Percentiles rank a stretch among this genome's conserved stretches.
These are phyloP conservation scores for Monosporozyma yasuniensis DNA, from an alignment of 805 yeast species.

Conservation along the genomic window DNA sequence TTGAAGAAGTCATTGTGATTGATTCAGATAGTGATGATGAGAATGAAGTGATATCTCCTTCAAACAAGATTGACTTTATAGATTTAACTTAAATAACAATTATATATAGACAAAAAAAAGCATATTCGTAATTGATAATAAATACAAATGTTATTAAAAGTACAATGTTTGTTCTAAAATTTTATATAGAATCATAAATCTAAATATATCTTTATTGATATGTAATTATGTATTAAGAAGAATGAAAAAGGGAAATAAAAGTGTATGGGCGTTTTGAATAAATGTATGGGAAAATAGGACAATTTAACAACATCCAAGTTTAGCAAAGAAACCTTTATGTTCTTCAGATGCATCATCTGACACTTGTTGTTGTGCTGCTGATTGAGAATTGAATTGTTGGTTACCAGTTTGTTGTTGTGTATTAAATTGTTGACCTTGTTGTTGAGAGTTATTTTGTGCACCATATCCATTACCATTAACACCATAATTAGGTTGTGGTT, in stretches of 20 bases:
- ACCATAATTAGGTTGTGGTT: conserved; percentile 6
- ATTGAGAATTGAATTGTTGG: conserved; percentile 10
- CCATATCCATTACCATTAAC: background rate
- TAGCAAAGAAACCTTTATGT: conserved; percentile 28
- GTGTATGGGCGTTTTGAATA: background rate
- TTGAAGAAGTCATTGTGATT: conserved; percentile 14
- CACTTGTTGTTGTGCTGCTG: conserved; percentile 2
- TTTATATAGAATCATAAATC: background rate
- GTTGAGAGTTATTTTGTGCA: conserved; percentile 1
- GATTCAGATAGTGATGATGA: conserved; percentile 14
- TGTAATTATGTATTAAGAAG: background rate
- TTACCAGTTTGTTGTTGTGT: conserved; percentile 11
- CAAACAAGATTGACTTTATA: conserved; percentile 7
- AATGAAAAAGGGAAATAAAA: background rate
- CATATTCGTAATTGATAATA: background rate
- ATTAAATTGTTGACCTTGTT: conserved; percentile 6
- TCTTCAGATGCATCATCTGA: conserved; percentile 14
- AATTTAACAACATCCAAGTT: conserved; percentile 28
- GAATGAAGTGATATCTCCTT: background rate
- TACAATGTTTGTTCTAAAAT: background rate
- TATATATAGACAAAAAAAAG: background rate
- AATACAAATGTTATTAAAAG: background rate
- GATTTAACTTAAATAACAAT: conserved; percentile 10
- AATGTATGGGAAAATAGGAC: background rate
- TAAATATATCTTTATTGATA: background rate